Evolutionary conservation across 2,329 filamentous ascomycete species (phyloP).

Genomic region (Hysterium pulicare): DNA sequence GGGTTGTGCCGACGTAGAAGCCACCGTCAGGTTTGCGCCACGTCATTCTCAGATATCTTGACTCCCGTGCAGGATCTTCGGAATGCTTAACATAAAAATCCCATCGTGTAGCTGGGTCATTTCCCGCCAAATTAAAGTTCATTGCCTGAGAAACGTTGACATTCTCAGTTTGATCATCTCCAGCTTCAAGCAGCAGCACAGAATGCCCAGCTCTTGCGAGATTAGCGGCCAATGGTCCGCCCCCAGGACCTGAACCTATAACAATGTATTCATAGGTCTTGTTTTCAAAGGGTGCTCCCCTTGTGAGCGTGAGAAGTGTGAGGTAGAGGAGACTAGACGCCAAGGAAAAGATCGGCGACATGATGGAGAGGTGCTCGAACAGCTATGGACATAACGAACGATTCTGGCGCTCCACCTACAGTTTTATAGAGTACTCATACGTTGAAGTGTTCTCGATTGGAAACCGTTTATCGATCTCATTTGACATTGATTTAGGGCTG

Average conservation of each 20-base stretch:
- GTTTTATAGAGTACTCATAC: too few relatives aligned
- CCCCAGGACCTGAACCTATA: slow-evolving; percentile 59
- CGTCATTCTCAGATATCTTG: slow-evolving; percentile 51
- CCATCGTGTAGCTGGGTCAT: slow-evolving; percentile 56
- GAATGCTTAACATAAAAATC: slow-evolving; percentile 62
- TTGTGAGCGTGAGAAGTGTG: too few relatives aligned
- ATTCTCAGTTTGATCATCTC: slow-evolving; percentile 52
- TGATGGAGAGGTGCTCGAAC: too few relatives aligned
- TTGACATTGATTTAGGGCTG: too few relatives aligned
- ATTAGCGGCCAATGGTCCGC: slow-evolving; percentile 55
- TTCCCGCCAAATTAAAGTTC: slow-evolving; percentile 50
- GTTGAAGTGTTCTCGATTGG: too few relatives aligned
- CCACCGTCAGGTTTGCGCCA: slow-evolving; percentile 35
- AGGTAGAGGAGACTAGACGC: too few relatives aligned
- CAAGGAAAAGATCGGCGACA: too few relatives aligned
- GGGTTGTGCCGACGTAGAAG: slow-evolving; percentile 52
- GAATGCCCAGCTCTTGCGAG: slow-evolving; percentile 56
- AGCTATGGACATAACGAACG: too few relatives aligned
- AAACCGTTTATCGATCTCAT: too few relatives aligned
- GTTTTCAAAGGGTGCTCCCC: too few relatives aligned
- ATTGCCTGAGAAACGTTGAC: slow-evolving; percentile 51
- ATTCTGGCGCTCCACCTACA: too few relatives aligned
- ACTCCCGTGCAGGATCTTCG: slow-evolving; percentile 48
- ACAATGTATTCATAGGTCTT: slow-evolving; percentile 57
- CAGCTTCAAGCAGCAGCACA: slow-evolving; percentile 57